Evolutionary conservation across 140 eudicot genomes (phyloP).

Genomic region (Bidens hawaiensis): DNA sequence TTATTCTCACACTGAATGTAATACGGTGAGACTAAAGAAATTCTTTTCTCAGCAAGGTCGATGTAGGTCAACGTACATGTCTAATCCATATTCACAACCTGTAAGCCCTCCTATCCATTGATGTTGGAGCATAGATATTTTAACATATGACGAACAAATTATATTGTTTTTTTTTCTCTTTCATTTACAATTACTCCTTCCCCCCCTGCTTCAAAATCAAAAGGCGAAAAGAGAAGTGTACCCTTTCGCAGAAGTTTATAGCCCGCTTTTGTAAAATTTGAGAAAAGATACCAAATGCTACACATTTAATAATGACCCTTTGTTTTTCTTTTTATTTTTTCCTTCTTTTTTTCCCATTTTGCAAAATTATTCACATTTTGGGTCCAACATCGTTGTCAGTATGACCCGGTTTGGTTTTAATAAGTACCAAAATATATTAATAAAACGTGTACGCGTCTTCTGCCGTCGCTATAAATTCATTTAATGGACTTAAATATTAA

Average conservation of each 20-base stretch:
- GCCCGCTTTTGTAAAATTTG: constrained; percentile 14
- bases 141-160: too few relatives aligned
- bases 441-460: constrained; percentile 30
- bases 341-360: background rate
- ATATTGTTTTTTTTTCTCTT: too few relatives aligned
- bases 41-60: too few relatives aligned
- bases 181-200: too few relatives aligned
- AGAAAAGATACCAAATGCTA: constrained; percentile 11
- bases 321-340: background rate
- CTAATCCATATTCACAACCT: too few relatives aligned
- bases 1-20: too few relatives aligned
- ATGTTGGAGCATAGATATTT: too few relatives aligned
- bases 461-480: background rate
- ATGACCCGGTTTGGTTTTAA: constrained; percentile 20
- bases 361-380: constrained; percentile 12
- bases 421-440: background rate
- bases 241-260: constrained; percentile 23
- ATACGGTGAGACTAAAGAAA: too few relatives aligned
- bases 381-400: constrained; percentile 17
- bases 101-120: too few relatives aligned
- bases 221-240: too few relatives aligned
- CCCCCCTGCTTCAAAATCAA: too few relatives aligned
- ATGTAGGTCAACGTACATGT: too few relatives aligned
- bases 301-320: constrained; percentile 11
- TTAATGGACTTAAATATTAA: background rate